Base-by-base conservation (phyloP, 2,329 filamentous ascomycete genomes). In the Fusarium sp. region DNA sequence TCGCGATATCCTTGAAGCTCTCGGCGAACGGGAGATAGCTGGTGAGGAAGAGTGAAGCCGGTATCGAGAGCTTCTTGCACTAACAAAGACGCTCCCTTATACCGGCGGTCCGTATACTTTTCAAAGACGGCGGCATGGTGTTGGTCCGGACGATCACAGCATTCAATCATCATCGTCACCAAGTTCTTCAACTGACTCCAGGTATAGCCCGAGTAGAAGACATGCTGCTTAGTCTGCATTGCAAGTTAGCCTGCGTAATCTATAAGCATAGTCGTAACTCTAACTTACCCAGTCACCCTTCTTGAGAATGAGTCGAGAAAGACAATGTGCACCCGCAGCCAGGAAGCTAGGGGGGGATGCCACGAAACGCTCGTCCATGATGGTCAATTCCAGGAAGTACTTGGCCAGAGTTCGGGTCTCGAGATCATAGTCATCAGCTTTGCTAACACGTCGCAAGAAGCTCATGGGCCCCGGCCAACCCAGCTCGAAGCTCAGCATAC, bases 391-490 rank as follows among this genome's bases (percentile, higher is more conserved):
- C 32, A 99, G 88, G 83, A 99, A 98, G 84, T 99, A 99, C 85
- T 99, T 99, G 77, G 96, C 95, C 61, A 99, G 86, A 9, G 96
- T 98, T 42, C 96, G 90, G 16, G 96, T 98, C 84, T 99, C 96
- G 52, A 97, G 86, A 80, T 99, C 95, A 80, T 98, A 99, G 80
- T 98, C 95, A 80, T 99, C 96, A 19, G 96, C 96, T 86, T 98
- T 98, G 91, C 96, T 98, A 83, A 98, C 96, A 64, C 96, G 92
- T 69, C 96, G 91, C 70, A 99, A 88, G 84, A 99, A 99, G 85
- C 95, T 98, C 96, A 99, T 98, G 3, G 96, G 96, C 47, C 96
- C 96, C n/a, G 96, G 96, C 93, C 94, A 98, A 59, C 96, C 96
- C 60, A 99, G 90, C 83, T 98, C 95, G 80, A 97, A 99, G 78